Evolutionary conservation across 2,329 filamentous ascomycete genomes (phyloP).

Genomic region (Sporothrix brunneoviolacea): DNA sequence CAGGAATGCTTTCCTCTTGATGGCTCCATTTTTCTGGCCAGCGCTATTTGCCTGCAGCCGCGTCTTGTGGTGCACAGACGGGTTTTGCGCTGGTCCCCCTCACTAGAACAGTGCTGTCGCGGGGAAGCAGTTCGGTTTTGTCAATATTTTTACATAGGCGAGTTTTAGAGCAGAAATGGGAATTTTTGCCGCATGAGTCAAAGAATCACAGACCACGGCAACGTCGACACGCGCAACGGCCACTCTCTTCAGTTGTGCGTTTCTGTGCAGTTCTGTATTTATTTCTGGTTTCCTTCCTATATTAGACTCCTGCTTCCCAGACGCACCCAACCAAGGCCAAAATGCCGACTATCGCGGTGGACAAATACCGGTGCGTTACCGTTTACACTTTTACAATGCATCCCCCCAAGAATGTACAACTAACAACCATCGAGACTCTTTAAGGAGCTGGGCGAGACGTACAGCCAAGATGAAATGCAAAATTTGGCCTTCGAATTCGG

Average conservation of each 20-base stretch:
- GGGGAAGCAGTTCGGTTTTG: constrained; percentile 1
- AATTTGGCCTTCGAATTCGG: constrained; percentile 98
- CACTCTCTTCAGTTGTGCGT: too few species aligned
- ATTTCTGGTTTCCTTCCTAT: neutral
- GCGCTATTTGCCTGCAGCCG: too few species aligned
- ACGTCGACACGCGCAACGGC: neutral
- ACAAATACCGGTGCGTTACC: constrained; percentile 97
- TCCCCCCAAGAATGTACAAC: too few species aligned
- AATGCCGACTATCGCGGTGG: constrained; percentile 85
- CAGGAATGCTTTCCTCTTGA: neutral
- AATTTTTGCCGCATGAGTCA: constrained; percentile 13
- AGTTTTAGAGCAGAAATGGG: neutral
- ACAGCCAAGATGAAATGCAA: constrained; percentile 89
- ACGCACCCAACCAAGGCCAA: neutral
- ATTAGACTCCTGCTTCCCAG: neutral
- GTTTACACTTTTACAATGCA: too few species aligned
- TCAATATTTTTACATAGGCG: constrained; percentile 5
- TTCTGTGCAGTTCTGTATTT: too few species aligned
- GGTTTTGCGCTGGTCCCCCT: constrained; percentile 9
- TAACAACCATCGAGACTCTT: too few species aligned
- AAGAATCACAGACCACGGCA: neutral
- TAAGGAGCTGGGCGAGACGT: constrained; percentile 85
- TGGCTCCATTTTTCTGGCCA: too few species aligned
- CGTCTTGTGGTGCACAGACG: too few species aligned
- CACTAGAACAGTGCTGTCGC: constrained; percentile 4